phyloP scores from a whole-genome alignment of 2,329 filamentous ascomycete genomes.

The Aspergillus oerlinghausenensis region DNA sequence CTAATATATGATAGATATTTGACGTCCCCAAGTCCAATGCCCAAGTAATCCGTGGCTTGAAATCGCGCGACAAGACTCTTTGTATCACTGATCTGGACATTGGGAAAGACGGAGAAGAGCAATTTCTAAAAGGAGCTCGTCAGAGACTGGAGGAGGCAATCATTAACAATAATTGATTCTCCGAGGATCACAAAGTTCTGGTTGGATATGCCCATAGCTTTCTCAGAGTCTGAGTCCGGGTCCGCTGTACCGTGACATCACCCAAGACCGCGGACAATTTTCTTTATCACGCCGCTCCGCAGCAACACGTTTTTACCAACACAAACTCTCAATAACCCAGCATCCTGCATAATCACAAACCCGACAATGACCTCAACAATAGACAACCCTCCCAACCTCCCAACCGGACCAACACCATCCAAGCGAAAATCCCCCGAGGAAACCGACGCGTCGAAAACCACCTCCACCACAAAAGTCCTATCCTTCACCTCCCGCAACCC shows the following conservation, averaged over 20 bases:
- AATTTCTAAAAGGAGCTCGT: conserved; percentile 19
- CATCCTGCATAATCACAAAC: neutral
- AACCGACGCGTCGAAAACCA: neutral
- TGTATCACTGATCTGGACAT: conserved; percentile 27
- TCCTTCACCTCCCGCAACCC: conserved; percentile 40
- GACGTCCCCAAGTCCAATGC: conserved; percentile 61
- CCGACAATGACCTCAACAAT: conserved; percentile 1
- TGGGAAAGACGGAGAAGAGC: conserved; percentile 27
- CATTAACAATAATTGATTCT: conserved; percentile 1
- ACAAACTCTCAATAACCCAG: neutral
- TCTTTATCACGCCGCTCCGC: conserved; percentile 1
- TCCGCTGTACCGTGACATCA: conserved; percentile 15
- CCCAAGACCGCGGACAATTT: conserved; percentile 14
- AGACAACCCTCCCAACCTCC: neutral
- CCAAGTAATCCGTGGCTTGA: conserved; percentile 58
- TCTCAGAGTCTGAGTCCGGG: neutral
- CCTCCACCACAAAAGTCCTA: conserved; percentile 13
- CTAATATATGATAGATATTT: conserved; percentile 44
- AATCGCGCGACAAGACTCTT: conserved; percentile 62
- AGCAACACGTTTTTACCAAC: neutral
- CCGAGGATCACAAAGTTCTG: neutral
- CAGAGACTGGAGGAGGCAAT: conserved; percentile 17
- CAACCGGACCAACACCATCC: neutral
- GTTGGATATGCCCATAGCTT: neutral
- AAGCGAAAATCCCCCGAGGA: conserved; percentile 26